Evolutionary conservation across 805 yeast species (phyloP), one percentile per base, ranked within the genome.

Genomic region (Suhomyces kilbournensis): DNA sequence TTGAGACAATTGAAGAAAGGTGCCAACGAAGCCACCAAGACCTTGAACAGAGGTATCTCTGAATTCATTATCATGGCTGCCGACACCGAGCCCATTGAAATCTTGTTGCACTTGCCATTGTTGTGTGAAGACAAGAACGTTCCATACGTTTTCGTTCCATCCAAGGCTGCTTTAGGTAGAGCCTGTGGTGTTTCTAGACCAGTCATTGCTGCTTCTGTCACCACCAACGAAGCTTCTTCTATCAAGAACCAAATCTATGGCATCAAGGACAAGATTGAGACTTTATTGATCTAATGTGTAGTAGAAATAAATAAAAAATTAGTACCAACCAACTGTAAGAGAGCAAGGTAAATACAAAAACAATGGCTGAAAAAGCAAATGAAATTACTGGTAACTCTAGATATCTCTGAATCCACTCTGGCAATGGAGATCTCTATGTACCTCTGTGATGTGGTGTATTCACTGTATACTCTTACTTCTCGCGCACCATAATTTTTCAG

Each of bases 171-270:
- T 59, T 82, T 94, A 67, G 99, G 99, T 75, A 90, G 99, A 82
- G 98, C 99, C 67, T 94, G 99, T 81, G 99, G 99, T 80, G 99
- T 94, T 59, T 90, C 98, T 53, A 89, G 99, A 84, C 97, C 98
- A 62, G 99, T 94, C 56, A 93, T 94, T 72, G 96, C 99, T 70
- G 97, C 97, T 60, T 88, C 96, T 58, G 94, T 94, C 71, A 94
- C 99, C 72, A 85, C 98, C 62, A 94, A 94, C 79, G 99, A 94
- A 71, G 96, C 97, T 67, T 91, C 97, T 65, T 88, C 97, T 68
- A 89, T 94, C 80, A 91, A 91, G 84, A 90, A 80, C 83, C 98
- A 93, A 83, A 90, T 94, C 79, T 91, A 88, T 78, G 89, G 89
- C 71, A 91, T 93, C 77, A 94, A 94, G 90, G 97, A 94, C 82